These are phyloP conservation scores for Cryomyces antarcticus DNA, from an alignment of 495 filamentous ascomycete genomes.

Conservation along the genomic window DNA sequence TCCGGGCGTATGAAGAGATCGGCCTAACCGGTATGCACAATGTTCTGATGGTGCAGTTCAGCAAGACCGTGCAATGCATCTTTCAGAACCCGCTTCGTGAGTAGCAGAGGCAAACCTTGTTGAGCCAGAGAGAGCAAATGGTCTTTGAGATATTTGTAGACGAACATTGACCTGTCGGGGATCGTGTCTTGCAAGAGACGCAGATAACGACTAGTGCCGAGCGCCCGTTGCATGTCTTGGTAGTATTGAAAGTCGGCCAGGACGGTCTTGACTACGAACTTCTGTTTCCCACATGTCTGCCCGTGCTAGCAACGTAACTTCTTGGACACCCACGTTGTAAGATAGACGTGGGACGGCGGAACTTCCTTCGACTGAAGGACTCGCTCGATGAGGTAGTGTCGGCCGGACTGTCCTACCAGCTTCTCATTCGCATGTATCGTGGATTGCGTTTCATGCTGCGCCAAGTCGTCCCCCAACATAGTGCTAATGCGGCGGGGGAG, in stretches of 20 bases:
- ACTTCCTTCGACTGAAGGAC: conserved; percentile 12
- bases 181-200: conserved; percentile 16
- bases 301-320: not conserved
- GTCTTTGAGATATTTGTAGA: conserved; percentile 26
- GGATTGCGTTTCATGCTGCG: not conserved
- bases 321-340: conserved; percentile 7
- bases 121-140: conserved; percentile 25
- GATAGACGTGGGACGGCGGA: conserved; percentile 11
- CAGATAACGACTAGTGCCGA: conserved; percentile 10
- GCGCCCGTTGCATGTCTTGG: conserved; percentile 19
- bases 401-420: conserved; percentile 11
- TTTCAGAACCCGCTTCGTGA: conserved; percentile 25
- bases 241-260: conserved; percentile 22
- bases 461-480: no score
- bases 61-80: conserved; percentile 24
- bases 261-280: conserved; percentile 24
- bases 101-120: conserved; percentile 16
- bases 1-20: not conserved
- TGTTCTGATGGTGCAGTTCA: conserved; percentile 26
- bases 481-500: no score
- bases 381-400: conserved; percentile 18
- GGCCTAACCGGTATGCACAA: conserved; percentile 25
- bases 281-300: conserved; percentile 11
- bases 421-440: not conserved
- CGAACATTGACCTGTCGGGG: conserved; percentile 27